A percentile compares a stretch with the other conserved stretches of the same genome.
Evolutionary conservation across 2,329 filamentous ascomycete genomes (phyloP).

Genomic region (Sporothrix sp.): DNA sequence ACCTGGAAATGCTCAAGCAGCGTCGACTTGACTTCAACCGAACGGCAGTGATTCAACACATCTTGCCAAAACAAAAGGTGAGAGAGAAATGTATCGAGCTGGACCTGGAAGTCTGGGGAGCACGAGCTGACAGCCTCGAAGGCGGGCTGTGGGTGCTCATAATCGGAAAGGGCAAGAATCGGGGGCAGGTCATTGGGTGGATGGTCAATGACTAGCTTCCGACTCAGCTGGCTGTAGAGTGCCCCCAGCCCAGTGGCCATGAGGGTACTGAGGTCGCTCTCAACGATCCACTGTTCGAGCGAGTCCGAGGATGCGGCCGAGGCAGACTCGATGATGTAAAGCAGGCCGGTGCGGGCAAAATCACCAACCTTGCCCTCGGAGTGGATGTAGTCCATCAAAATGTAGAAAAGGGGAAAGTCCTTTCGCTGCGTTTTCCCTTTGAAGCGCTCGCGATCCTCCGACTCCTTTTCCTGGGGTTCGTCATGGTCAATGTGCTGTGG

Average conservation of each 20-base stretch:
- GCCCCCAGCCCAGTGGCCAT: constrained; percentile 94
- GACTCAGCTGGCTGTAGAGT: constrained; percentile 55
- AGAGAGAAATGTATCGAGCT: constrained; percentile 87
- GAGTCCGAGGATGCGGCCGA: constrained; percentile 73
- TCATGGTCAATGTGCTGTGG: background rate
- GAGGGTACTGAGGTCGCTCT: constrained; percentile 88
- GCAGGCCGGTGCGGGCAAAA: constrained; percentile 84
- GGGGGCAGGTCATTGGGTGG: constrained; percentile 66
- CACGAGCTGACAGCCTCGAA: constrained; percentile 66
- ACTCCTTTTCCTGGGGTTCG: constrained; percentile 11
- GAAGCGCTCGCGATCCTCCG: constrained; percentile 65
- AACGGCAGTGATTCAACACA: constrained; percentile 89
- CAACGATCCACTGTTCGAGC: constrained; percentile 91
- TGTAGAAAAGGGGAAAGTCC: constrained; percentile 92
- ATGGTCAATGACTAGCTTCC: constrained; percentile 74
- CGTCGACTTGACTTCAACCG: constrained; percentile 82
- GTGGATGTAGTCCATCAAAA: constrained; percentile 93
- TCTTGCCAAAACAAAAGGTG: constrained; percentile 98
- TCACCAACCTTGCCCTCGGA: constrained; percentile 90
- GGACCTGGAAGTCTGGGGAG: constrained; percentile 66
- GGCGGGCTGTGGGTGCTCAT: constrained; percentile 60
- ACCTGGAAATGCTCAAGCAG: constrained; percentile 95
- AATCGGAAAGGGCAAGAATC: constrained; percentile 82
- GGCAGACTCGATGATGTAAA: constrained; percentile 93
- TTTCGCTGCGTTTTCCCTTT: constrained; percentile 78